These are phyloP conservation scores for Thinopyrum obtusiflorum DNA, from an alignment of 202 grass and related monocot species.

Conservation along the genomic window DNA sequence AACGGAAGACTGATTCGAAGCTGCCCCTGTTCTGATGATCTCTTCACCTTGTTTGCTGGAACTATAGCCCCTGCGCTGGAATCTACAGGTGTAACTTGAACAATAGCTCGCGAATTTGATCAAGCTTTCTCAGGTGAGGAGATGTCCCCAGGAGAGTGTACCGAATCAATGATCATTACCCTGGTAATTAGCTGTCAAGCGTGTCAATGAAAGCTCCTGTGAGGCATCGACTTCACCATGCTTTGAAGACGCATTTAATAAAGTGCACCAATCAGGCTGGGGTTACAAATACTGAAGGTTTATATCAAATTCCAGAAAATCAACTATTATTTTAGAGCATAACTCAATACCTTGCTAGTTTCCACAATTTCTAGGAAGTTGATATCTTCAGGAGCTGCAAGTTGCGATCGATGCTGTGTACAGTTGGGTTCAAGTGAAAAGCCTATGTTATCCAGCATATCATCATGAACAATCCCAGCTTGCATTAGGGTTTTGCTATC, in stretches of 20 bases:
- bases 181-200: constrained; percentile 54
- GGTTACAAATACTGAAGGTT: not conserved
- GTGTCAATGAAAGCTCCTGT: constrained; percentile 46
- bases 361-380: constrained; percentile 59
- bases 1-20: constrained; percentile 87
- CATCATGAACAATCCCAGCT: constrained; percentile 58
- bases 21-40: constrained; percentile 65
- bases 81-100: constrained; percentile 42
- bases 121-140: constrained; percentile 63
- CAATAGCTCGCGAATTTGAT: constrained; percentile 45
- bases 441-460: constrained; percentile 61
- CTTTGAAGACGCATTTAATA: constrained; percentile 27
- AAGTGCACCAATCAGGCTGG: not conserved
- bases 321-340: constrained; percentile 18
- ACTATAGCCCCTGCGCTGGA: constrained; percentile 51
- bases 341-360: constrained; percentile 63
- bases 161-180: constrained; percentile 73
- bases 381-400: constrained; percentile 44
- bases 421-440: constrained; percentile 88
- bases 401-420: constrained; percentile 34
- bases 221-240: constrained; percentile 42
- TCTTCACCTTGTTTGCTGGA: constrained; percentile 71
- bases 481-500: constrained; percentile 77
- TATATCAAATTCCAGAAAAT: constrained; percentile 3
- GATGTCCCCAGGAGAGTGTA: constrained; percentile 46